A percentile compares a stretch with the other conserved stretches of the same genome.
Conservation (phyloP, 2,329 filamentous ascomycete genomes). For the Didymella pomorum region DNA sequence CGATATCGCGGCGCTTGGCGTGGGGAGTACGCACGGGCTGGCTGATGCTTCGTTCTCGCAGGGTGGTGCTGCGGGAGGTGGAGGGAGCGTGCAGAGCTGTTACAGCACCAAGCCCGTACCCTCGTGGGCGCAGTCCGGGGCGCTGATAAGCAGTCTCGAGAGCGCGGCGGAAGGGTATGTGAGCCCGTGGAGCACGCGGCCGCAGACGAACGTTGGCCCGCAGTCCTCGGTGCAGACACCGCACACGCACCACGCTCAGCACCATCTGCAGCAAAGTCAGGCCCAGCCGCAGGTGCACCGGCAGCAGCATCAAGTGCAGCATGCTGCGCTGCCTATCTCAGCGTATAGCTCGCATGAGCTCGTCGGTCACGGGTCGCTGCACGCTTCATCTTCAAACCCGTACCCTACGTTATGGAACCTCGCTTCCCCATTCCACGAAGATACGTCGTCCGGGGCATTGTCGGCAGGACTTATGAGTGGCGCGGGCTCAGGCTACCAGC, state of each 20-base stretch:
- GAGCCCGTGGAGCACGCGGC: slow-evolving; percentile 1
- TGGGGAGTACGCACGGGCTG: slow-evolving; percentile 12
- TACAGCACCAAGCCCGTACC: slow-evolving; percentile 13
- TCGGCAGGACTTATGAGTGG: not conserved
- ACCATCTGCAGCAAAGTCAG: too few species aligned
- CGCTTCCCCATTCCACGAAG: slow-evolving; percentile 39
- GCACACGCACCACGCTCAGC: too few species aligned
- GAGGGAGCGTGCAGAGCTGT: not conserved
- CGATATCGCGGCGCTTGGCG: slow-evolving; percentile 25
- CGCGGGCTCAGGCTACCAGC: slow-evolving; percentile 7
- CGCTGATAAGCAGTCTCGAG: slow-evolving; percentile 4
- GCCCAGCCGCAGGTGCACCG: not conserved
- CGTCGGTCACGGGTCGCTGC: not conserved
- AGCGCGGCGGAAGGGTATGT: slow-evolving; percentile 6
- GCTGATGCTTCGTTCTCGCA: slow-evolving; percentile 9
- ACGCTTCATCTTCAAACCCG: slow-evolving; percentile 12
- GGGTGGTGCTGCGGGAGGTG: too few species aligned
- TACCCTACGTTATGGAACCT: slow-evolving; percentile 38
- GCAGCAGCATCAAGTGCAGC: not conserved
- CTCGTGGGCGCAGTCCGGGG: not conserved
- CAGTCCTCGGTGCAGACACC: too few species aligned
- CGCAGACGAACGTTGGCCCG: not conserved
- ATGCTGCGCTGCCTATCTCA: not conserved
- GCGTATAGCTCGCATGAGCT: not conserved
- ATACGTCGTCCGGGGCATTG: slow-evolving; percentile 6